phyloP scores from a whole-genome alignment of 106 monocot genomes.

The Alisma plantagoaquatica region DNA sequence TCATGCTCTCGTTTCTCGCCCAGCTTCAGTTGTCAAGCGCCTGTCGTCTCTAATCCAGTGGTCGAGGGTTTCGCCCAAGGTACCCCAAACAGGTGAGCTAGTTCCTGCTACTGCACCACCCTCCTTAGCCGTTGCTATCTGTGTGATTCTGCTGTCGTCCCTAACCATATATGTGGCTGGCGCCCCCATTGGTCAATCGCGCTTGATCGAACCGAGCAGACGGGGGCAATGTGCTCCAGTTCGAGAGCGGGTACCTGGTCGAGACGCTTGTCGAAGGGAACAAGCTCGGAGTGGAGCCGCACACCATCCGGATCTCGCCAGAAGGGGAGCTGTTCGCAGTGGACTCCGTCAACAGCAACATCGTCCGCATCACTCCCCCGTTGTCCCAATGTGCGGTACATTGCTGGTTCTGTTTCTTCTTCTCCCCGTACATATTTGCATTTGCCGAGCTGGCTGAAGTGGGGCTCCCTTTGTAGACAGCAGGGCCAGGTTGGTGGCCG shows the following conservation, averaged over 20 bases:
- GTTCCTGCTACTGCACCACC: neutral
- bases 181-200: conserved; percentile 4
- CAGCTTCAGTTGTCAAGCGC: conserved; percentile 50
- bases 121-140: conserved; percentile 1
- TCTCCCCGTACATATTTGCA: neutral
- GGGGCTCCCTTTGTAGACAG: conserved; percentile 52
- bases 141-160: neutral
- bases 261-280: conserved; percentile 92
- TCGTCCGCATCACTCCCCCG: conserved; percentile 59
- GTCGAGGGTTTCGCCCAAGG: conserved; percentile 50
- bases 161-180: too few relatives aligned
- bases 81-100: conserved; percentile 35
- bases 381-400: conserved; percentile 82
- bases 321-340: conserved; percentile 89
- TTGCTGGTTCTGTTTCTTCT: neutral
- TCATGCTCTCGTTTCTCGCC: neutral
- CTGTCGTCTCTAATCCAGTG: conserved; percentile 71
- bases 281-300: conserved; percentile 78
- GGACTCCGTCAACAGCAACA: conserved; percentile 63
- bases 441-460: neutral
- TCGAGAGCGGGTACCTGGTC: conserved; percentile 87
- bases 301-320: conserved; percentile 73
- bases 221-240: conserved; percentile 65
- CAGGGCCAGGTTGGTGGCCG: conserved; percentile 89
- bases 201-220: conserved; percentile 25